Percentiles rank a stretch among this genome's conserved stretches.
phyloP scores from a whole-genome alignment of 139 green algal species.

The Chlorella sp. region DNA sequence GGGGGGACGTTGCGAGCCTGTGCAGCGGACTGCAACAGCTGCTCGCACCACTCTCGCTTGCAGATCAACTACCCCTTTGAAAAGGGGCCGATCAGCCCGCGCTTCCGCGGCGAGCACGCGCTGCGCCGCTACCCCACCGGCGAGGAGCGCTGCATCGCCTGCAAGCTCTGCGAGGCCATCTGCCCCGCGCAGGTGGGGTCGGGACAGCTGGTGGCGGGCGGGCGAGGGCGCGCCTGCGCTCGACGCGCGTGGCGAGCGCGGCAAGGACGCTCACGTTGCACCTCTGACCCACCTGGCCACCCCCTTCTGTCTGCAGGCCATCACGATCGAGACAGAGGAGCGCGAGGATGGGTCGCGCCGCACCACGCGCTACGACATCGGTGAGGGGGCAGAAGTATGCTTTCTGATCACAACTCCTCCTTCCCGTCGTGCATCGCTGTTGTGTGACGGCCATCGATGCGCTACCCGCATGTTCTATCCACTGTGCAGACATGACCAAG shows the following conservation, averaged over 20 bases:
- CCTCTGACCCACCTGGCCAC: no score
- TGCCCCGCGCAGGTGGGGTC: slow-evolving; percentile 66
- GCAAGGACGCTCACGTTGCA: no score
- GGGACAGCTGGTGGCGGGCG: no score
- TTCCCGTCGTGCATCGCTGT: no score
- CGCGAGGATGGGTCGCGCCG: slow-evolving; percentile 89
- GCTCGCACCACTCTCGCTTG: background rate
- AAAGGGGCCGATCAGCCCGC: slow-evolving; percentile 92
- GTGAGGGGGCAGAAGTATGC: no score
- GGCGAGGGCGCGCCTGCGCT: no score
- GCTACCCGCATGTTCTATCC: no score
- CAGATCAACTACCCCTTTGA: slow-evolving; percentile 99
- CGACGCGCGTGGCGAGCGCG: no score
- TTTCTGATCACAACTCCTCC: no score
- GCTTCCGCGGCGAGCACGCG: slow-evolving; percentile 99
- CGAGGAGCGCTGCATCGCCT: slow-evolving; percentile 99
- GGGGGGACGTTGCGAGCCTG: background rate
- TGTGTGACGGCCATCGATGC: no score
- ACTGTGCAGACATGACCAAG: slow-evolving; percentile 99
- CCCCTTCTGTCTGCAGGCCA: no score
- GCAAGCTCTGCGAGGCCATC: slow-evolving; percentile 98
- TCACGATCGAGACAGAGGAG: slow-evolving; percentile 99
- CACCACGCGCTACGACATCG: slow-evolving; percentile 91
- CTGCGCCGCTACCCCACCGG: slow-evolving; percentile 95
- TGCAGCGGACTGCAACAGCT: background rate